A percentile compares a stretch with the other conserved stretches of the same genome.
Conservation (phyloP, 177 flowering plant species). For the Tripterygium wilfordii region DNA sequence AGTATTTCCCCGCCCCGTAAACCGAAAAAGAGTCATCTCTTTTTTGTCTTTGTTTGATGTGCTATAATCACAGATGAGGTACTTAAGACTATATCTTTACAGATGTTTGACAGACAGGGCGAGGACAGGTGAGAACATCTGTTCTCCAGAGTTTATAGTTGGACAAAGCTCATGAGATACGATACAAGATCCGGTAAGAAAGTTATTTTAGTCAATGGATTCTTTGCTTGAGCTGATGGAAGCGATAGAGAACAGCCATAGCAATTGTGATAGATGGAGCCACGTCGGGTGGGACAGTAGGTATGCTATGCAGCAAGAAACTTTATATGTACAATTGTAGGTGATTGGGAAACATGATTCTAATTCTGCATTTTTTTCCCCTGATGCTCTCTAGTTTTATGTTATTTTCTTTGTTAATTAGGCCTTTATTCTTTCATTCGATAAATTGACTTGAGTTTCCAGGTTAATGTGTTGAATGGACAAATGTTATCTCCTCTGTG, state of each 20-base stretch:
- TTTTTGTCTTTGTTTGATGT: neutral
- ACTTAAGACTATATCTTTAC: slow-evolving; percentile 10
- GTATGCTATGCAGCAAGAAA: slow-evolving; percentile 4
- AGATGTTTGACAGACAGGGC: slow-evolving; percentile 23
- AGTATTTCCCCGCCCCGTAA: no score
- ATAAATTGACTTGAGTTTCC: neutral
- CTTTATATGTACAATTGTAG: slow-evolving; percentile 12
- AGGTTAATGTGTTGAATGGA: no score
- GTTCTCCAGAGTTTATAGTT: neutral
- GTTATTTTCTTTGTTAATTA: neutral
- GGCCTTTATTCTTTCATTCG: neutral
- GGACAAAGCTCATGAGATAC: slow-evolving; percentile 3
- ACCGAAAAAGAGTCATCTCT: no score
- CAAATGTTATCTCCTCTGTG: no score
- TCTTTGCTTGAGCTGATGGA: slow-evolving; percentile 1
- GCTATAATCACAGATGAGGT: no score
- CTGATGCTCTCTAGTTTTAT: neutral
- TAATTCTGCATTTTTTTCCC: slow-evolving; percentile 2
- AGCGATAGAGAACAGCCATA: neutral
- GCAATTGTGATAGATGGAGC: neutral
- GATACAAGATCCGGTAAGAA: neutral
- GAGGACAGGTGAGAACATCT: neutral
- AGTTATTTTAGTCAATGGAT: neutral
- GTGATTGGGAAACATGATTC: slow-evolving; percentile 6
- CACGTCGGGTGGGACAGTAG: slow-evolving; percentile 1